Conservation (phyloP, 768 basidiomycete genomes). For the Phlebiopsis gigantea region DNA sequence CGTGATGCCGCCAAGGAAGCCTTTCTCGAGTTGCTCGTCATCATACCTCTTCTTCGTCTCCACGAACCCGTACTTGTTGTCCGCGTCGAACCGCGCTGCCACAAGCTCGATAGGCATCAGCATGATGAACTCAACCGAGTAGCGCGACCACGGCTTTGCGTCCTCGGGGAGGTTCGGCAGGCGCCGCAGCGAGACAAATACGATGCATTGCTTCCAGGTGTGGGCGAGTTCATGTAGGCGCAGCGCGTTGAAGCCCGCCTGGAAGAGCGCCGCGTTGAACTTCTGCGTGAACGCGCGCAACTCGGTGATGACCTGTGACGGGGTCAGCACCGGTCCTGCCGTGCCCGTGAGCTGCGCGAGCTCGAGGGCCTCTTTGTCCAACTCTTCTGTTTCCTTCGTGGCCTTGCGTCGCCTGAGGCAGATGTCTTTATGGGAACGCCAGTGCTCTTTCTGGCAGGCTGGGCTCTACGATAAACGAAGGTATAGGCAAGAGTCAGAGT, state of each 20-base stretch:
- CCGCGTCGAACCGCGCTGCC: neutral
- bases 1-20: conserved; percentile 11
- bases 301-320: conserved; percentile 5
- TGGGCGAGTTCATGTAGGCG: neutral
- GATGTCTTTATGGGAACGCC: conserved; percentile 11
- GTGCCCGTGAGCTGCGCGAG: neutral
- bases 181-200: conserved; percentile 8
- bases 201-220: neutral
- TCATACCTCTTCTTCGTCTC: conserved; percentile 9
- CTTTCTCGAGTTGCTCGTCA: conserved; percentile 7
- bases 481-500: too few relatives aligned
- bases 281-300: conserved; percentile 13
- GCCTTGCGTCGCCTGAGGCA: conserved; percentile 2
- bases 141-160: conserved; percentile 12
- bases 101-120: conserved; percentile 2
- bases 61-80: neutral
- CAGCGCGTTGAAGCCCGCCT: conserved; percentile 14
- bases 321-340: neutral
- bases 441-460: conserved; percentile 12
- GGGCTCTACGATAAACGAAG: conserved; percentile 8
- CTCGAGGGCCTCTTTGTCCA: conserved; percentile 1
- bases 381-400: neutral
- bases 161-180: neutral
- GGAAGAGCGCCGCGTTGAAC: conserved; percentile 15
- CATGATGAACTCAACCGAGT: neutral